Conservation (phyloP, 257 asterid genomes). For the Craterostigma plantagineum region DNA sequence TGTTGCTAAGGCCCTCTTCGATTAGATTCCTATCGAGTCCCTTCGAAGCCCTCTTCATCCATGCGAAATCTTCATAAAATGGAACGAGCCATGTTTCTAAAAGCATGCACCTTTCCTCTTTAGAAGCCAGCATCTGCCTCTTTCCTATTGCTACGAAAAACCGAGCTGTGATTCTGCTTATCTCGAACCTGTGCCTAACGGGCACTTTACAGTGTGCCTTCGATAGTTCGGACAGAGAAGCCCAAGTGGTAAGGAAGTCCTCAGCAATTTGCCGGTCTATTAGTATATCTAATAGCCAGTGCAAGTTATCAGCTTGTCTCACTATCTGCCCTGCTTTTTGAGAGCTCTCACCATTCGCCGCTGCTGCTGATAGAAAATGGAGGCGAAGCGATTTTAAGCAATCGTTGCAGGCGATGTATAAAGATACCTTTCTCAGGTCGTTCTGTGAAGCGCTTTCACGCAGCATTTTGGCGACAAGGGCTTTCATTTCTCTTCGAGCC, state of each 20-base stretch:
- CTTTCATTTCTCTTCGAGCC: slow-evolving; percentile 89
- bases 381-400: slow-evolving; percentile 45
- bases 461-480: slow-evolving; percentile 60
- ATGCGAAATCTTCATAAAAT: slow-evolving; percentile 81
- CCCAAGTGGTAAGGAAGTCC: slow-evolving; percentile 69
- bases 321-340: slow-evolving; percentile 50
- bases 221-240: slow-evolving; percentile 38
- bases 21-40: slow-evolving; percentile 81
- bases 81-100: slow-evolving; percentile 83
- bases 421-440: slow-evolving; percentile 63
- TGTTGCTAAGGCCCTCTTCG: slow-evolving; percentile 85
- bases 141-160: slow-evolving; percentile 88
- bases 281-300: slow-evolving; percentile 84
- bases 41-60: slow-evolving; percentile 80
- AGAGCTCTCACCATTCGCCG: slow-evolving; percentile 22
- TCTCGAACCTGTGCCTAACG: slow-evolving; percentile 50
- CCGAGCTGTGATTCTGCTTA: slow-evolving; percentile 78
- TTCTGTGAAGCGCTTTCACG: slow-evolving; percentile 55
- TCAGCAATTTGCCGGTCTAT: slow-evolving; percentile 79
- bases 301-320: slow-evolving; percentile 83
- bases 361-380: slow-evolving; percentile 37
- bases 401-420: slow-evolving; percentile 59
- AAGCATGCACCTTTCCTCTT: slow-evolving; percentile 61
- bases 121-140: slow-evolving; percentile 78
- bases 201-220: slow-evolving; percentile 61